A percentile compares a stretch with the other conserved stretches of the same genome.
phyloP scores from a whole-genome alignment of 345 rosid genomes.

The Citrus sp. region DNA sequence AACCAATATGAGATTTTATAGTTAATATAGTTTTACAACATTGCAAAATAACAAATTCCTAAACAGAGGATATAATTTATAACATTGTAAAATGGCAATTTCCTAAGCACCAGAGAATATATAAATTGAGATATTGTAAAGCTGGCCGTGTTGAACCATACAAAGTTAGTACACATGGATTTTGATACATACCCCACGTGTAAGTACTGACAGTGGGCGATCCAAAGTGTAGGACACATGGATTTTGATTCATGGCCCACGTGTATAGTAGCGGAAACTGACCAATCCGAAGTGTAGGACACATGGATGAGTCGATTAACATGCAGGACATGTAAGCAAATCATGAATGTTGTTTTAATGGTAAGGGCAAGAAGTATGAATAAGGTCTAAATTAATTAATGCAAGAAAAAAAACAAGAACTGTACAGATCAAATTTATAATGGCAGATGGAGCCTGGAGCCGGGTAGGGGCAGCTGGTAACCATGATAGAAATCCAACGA shows the following conservation, averaged over 20 bases:
- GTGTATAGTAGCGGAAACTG: not conserved
- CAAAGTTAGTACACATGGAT: too few relatives aligned
- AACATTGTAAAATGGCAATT: too few relatives aligned
- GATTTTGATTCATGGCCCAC: not conserved
- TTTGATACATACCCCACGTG: too few relatives aligned
- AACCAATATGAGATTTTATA: too few relatives aligned
- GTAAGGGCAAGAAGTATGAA: not conserved
- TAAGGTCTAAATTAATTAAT: not conserved
- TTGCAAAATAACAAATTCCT: too few relatives aligned
- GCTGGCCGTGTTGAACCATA: too few relatives aligned
- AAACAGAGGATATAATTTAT: too few relatives aligned
- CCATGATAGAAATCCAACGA: conserved; percentile 25
- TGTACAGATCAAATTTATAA: not conserved
- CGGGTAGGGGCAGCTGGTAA: not conserved
- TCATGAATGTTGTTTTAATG: not conserved
- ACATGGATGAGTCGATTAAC: not conserved
- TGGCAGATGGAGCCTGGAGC: not conserved
- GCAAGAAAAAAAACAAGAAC: conserved; percentile 1
- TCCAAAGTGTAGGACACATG: too few relatives aligned
- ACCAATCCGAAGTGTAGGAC: not conserved
- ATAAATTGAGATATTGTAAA: too few relatives aligned
- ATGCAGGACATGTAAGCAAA: not conserved
- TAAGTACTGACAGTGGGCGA: too few relatives aligned
- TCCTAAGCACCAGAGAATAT: too few relatives aligned
- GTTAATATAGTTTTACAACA: too few relatives aligned